Percentiles rank a stretch among this genome's conserved stretches.
phyloP scores from a whole-genome alignment of 225 moss, liverwort and hornwort genomes.

The Rhytidiadelphus loreus region DNA sequence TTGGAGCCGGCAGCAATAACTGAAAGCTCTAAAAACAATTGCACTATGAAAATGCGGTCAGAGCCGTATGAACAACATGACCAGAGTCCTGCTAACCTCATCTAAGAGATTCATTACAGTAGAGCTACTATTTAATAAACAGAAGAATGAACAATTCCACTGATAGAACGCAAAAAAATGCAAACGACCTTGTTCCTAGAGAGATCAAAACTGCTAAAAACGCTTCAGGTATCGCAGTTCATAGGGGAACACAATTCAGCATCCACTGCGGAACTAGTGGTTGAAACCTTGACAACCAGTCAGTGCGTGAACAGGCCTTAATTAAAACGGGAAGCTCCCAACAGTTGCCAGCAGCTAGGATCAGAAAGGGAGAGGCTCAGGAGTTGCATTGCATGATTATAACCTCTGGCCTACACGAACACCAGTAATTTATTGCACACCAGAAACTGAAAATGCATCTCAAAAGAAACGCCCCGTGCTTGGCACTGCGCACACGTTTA shows the following conservation, averaged over 20 bases:
- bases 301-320: neutral
- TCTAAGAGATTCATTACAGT: neutral
- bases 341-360: neutral
- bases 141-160: conserved; percentile 2
- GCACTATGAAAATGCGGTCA: conserved; percentile 7
- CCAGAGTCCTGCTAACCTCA: neutral
- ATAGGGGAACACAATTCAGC: neutral
- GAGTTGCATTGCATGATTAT: neutral
- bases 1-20: conserved; percentile 6
- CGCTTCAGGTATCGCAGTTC: conserved; percentile 13
- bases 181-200: neutral
- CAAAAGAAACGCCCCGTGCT: neutral
- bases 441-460: conserved; percentile 4
- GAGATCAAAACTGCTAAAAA: conserved; percentile 23
- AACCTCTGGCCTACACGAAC: neutral
- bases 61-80: conserved; percentile 4
- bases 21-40: neutral
- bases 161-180: neutral
- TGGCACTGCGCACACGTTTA: neutral
- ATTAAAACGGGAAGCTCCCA: conserved; percentile 18
- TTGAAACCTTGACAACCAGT: neutral
- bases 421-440: neutral
- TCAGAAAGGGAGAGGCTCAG: neutral
- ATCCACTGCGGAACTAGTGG: conserved; percentile 1
- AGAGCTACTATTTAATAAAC: neutral